Evolutionary conservation across 2,329 filamentous ascomycete species (phyloP), one percentile per base, ranked within the genome.

Genomic region (Aspergillus hiratsukae): DNA sequence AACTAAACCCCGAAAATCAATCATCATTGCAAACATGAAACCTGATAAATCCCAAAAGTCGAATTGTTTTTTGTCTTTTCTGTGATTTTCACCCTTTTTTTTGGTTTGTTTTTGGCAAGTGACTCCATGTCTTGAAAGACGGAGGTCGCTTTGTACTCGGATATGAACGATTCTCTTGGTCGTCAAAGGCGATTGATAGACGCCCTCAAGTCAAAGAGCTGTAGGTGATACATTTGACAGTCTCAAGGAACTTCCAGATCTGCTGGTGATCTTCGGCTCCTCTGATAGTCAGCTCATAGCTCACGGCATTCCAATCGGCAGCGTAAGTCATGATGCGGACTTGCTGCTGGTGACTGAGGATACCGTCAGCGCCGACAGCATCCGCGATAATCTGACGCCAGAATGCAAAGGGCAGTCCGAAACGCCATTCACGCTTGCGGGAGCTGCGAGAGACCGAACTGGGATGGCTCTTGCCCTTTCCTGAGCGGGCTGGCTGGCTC

Each of bases 161-260:
- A 46, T 23, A 1, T 46, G 21, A 14, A 46, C 10, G 4, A 14
- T 7, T 46, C 14, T 7, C 11, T 23, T 14, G 19, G 21, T 10
- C 3, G 7, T 19, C 21, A 46, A 46, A 21, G 21, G 43, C 41
- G 17, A 4, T 21, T 31, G 49, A 41, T 49, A 35, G n/a, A 14
- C 35, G 45, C 48, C 43, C 31, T 56, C 50, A 60, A 31, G 50
- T 63, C 49, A 55, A 40, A 29, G 61, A 52, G 35, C 58, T 63
- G 54, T 73, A 73, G 11, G 58, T 65, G 51, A 74, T 69, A 51
- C 71, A 73, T 9, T 62, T 59, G 21, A 72, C 66, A 14, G 64
- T 68, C 25, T 69, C 68, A 29, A 74, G 58, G 37, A 72, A 67
- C 45, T 71, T 72, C 69, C 69, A 71, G 37, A 73, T 66, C 35